Conservation (phyloP, 2,329 filamentous ascomycete genomes). For the Talaromyces atroroseus region DNA sequence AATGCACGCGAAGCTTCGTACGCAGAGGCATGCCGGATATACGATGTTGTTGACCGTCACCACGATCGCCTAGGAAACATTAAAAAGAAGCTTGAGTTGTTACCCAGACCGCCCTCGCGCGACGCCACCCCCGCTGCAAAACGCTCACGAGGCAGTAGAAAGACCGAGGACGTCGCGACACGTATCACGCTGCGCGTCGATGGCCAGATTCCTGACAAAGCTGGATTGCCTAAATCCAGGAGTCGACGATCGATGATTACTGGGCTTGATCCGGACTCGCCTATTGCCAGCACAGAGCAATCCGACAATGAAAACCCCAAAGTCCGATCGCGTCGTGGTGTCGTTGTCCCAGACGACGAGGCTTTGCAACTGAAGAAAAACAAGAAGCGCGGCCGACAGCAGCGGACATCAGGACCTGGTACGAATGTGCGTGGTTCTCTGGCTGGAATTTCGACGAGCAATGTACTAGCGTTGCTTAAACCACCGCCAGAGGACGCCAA, state of each 20-base stretch:
- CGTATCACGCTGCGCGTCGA: slow-evolving; percentile 42
- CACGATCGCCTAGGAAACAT: slow-evolving; percentile 55
- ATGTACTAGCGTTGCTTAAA: slow-evolving; percentile 53
- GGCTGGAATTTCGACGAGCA: slow-evolving; percentile 56
- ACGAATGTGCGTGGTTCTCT: slow-evolving; percentile 51
- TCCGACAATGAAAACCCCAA: slow-evolving; percentile 34
- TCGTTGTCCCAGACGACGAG: slow-evolving; percentile 4
- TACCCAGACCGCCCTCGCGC: slow-evolving; percentile 56
- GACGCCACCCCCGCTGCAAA: slow-evolving; percentile 46
- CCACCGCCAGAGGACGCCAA: slow-evolving; percentile 56
- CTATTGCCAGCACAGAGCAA: slow-evolving; percentile 43
- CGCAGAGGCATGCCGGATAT: slow-evolving; percentile 52
- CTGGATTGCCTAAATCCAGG: slow-evolving; percentile 30
- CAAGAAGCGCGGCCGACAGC: slow-evolving; percentile 29
- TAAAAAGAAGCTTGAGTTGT: slow-evolving; percentile 55
- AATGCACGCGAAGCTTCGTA: slow-evolving; percentile 52
- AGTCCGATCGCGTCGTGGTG: slow-evolving; percentile 9
- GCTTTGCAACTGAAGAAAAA: slow-evolving; percentile 34
- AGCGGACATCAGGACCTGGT: slow-evolving; percentile 28
- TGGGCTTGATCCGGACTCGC: slow-evolving; percentile 39
- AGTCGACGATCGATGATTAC: slow-evolving; percentile 32
- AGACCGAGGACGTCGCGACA: slow-evolving; percentile 29
- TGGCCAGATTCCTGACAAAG: slow-evolving; percentile 19
- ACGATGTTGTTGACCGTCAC: slow-evolving; percentile 54
- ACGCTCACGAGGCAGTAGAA: slow-evolving; percentile 37